A percentile compares a stretch with the other conserved stretches of the same genome.
Evolutionary conservation across 345 rosid species (phyloP).

Genomic region (Eucalyptus coolabah): DNA sequence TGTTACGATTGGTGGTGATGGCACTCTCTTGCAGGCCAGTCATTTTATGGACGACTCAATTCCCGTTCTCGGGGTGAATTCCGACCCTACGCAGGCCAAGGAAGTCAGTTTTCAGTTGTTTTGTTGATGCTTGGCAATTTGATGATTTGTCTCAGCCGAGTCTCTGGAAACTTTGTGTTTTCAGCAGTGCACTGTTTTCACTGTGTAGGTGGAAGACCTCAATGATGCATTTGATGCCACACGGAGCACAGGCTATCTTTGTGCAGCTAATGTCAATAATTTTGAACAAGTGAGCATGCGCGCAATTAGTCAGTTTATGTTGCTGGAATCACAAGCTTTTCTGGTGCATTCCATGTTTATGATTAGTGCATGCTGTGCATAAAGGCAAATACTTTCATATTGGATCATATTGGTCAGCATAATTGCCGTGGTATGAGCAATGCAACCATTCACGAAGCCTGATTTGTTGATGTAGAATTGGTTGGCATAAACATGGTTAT

Average conservation of each 20-base stretch:
- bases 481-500: neutral
- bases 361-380: neutral
- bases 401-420: neutral
- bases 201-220: slow-evolving; percentile 50
- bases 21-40: slow-evolving; percentile 90
- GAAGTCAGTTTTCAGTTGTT: slow-evolving; percentile 36
- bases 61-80: slow-evolving; percentile 81
- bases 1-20: slow-evolving; percentile 89
- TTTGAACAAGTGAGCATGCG: slow-evolving; percentile 56
- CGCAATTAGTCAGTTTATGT: neutral
- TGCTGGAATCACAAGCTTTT: neutral
- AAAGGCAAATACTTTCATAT: neutral
- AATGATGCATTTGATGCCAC: slow-evolving; percentile 73
- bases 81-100: slow-evolving; percentile 74
- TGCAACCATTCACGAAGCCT: neutral
- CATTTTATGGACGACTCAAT: slow-evolving; percentile 70
- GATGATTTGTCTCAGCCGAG: neutral
- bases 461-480: neutral
- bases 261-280: slow-evolving; percentile 69
- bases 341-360: neutral
- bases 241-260: slow-evolving; percentile 79
- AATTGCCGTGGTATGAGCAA: neutral
- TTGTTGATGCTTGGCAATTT: neutral
- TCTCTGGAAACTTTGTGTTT: neutral
- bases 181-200: neutral